phyloP scores from a whole-genome alignment of 441 rosid genomes.

The Arabidopsis hybrid region DNA sequence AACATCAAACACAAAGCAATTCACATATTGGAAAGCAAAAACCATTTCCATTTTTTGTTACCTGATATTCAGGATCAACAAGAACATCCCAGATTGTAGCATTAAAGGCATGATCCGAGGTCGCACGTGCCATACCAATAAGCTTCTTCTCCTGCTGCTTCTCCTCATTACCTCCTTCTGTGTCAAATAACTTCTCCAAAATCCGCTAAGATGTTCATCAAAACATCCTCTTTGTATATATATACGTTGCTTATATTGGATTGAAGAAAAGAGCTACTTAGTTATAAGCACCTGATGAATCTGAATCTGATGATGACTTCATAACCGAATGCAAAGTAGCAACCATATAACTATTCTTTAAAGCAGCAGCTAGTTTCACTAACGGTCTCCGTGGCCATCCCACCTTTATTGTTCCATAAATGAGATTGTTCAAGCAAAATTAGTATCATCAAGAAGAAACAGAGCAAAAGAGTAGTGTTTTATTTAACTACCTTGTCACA shows the following conservation, averaged over 20 bases:
- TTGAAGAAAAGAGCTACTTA: background rate
- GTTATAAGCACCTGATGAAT: slow-evolving; percentile 57
- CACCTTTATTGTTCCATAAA: slow-evolving; percentile 53
- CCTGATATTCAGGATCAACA: slow-evolving; percentile 97
- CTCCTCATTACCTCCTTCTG: slow-evolving; percentile 69
- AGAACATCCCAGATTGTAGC: slow-evolving; percentile 99
- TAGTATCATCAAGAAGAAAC: background rate
- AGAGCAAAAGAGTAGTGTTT: background rate
- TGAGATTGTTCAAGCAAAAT: background rate
- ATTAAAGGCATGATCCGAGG: slow-evolving; percentile 97
- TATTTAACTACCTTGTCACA: slow-evolving; percentile 81
- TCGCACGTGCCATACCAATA: slow-evolving; percentile 98
- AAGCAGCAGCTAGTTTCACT: slow-evolving; percentile 83
- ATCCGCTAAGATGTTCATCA: slow-evolving; percentile 90
- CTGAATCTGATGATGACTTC: slow-evolving; percentile 54
- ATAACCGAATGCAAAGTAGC: slow-evolving; percentile 81
- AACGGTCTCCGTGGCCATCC: slow-evolving; percentile 97
- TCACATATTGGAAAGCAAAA: background rate
- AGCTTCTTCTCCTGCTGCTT: slow-evolving; percentile 52
- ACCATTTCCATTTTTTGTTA: slow-evolving; percentile 24
- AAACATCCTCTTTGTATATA: slow-evolving; percentile 47
- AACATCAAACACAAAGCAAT: slow-evolving; percentile 14
- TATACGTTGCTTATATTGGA: background rate
- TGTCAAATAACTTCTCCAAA: slow-evolving; percentile 93
- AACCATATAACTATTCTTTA: slow-evolving; percentile 95